Evolutionary conservation across 192 early-diverging fungal genomes (phyloP).

Genomic region (Linnemannia hyalina): DNA sequence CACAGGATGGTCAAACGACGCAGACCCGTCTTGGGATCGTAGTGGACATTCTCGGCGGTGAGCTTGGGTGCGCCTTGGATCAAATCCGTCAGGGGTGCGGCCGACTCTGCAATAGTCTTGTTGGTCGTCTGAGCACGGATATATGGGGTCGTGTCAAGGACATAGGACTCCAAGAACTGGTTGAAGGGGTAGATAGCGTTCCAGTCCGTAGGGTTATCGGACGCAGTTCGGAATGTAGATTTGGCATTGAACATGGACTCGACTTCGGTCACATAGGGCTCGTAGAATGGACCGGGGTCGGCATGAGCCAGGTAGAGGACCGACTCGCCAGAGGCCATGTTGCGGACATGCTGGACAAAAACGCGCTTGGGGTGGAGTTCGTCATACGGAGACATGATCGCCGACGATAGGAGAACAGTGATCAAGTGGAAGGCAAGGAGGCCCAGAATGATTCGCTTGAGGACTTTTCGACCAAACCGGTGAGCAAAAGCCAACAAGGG

Average conservation of each 20-base stretch:
- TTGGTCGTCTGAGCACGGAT: slow-evolving; percentile 19
- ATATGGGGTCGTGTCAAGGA: slow-evolving; percentile 22
- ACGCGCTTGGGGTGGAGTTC: slow-evolving; percentile 73
- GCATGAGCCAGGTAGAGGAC: slow-evolving; percentile 68
- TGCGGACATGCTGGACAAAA: slow-evolving; percentile 70
- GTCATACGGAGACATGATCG: slow-evolving; percentile 66
- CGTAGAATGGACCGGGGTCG: slow-evolving; percentile 62
- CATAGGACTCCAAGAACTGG: slow-evolving; percentile 64
- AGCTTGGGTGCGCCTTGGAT: slow-evolving; percentile 23
- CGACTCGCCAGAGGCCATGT: slow-evolving; percentile 67
- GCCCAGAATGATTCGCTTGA: slow-evolving; percentile 26
- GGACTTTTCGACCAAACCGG: slow-evolving; percentile 54
- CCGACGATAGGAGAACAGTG: slow-evolving; percentile 46
- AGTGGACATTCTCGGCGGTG: slow-evolving; percentile 17
- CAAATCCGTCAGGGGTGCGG: slow-evolving; percentile 11
- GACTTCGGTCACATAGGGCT: slow-evolving; percentile 57
- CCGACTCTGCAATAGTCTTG: slow-evolving; percentile 23
- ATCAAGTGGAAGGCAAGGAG: slow-evolving; percentile 50
- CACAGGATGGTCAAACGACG: slow-evolving; percentile 19
- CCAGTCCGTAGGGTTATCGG: slow-evolving; percentile 63
- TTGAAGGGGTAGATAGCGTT: slow-evolving; percentile 75
- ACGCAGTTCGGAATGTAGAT: slow-evolving; percentile 39
- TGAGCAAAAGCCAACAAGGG: slow-evolving; percentile 64
- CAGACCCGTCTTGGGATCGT: slow-evolving; percentile 24
- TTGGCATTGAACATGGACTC: slow-evolving; percentile 54